These are phyloP conservation scores for Nemania bipapillata DNA, from an alignment of 2,329 filamentous ascomycete species.

Conservation along the genomic window DNA sequence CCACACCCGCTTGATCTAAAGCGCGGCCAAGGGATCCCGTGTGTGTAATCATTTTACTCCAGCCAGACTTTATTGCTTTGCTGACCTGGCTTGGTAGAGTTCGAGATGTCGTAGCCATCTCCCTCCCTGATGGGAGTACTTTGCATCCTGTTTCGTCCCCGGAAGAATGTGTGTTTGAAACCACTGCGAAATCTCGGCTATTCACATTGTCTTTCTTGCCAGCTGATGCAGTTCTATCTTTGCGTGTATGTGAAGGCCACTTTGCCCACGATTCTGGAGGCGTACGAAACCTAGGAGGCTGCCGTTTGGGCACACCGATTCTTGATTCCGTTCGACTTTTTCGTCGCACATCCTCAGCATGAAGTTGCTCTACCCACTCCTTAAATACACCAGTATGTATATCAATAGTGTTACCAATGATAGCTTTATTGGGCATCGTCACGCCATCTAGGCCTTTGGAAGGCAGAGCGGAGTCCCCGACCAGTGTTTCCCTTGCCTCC, in stretches of 20 bases:
- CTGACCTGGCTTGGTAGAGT: constrained; percentile 45
- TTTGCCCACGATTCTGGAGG: constrained; percentile 51
- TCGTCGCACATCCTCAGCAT: constrained; percentile 37
- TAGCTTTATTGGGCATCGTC: constrained; percentile 1
- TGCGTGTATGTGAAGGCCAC: constrained; percentile 51
- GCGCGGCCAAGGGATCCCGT: constrained; percentile 27
- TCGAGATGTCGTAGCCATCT: constrained; percentile 30
- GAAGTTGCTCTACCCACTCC: constrained; percentile 48
- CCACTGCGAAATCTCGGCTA: constrained; percentile 43
- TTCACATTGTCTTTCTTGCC: constrained; percentile 44
- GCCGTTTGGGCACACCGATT: constrained; percentile 18
- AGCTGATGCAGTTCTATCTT: constrained; percentile 47
- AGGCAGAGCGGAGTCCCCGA: background rate
- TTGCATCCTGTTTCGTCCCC: constrained; percentile 6
- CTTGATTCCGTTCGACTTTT: constrained; percentile 24
- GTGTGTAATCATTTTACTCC: constrained; percentile 42
- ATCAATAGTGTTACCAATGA: constrained; percentile 32
- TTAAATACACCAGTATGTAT: constrained; percentile 44
- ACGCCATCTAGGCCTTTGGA: background rate
- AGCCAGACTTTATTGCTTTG: constrained; percentile 43
- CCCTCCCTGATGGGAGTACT: constrained; percentile 25
- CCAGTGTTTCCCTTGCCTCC: background rate
- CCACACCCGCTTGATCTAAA: constrained; percentile 11
- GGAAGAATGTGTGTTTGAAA: background rate
- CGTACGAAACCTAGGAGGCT: constrained; percentile 33